Evolutionary conservation across 495 filamentous ascomycete species (phyloP).

Genomic region (Penicillium lividum): DNA sequence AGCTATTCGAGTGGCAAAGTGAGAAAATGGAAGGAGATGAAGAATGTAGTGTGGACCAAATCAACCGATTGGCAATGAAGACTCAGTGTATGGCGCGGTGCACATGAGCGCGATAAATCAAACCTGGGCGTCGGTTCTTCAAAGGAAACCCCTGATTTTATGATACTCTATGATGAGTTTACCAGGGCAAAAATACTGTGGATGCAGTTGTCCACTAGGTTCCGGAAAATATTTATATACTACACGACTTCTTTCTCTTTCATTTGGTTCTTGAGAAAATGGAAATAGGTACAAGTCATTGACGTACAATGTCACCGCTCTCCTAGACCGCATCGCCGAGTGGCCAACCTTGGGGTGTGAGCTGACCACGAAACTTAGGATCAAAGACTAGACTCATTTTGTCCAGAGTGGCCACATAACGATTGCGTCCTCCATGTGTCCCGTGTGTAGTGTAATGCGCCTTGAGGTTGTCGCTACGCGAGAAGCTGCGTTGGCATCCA

Average conservation of each 20-base stretch:
- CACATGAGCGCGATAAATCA: not conserved
- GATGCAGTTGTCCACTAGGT: not conserved
- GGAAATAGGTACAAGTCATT: too few species aligned
- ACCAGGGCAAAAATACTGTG: too few species aligned
- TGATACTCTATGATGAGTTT: not conserved
- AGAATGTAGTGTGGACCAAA: not conserved
- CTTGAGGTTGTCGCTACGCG: slow-evolving; percentile 25
- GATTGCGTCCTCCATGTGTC: slow-evolving; percentile 19
- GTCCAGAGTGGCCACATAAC: slow-evolving; percentile 25
- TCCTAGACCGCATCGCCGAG: not conserved
- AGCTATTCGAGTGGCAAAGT: not conserved
- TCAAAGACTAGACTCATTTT: slow-evolving; percentile 10
- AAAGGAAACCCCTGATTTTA: not conserved
- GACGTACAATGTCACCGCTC: not conserved
- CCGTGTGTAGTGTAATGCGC: slow-evolving; percentile 25
- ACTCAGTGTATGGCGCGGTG: not conserved
- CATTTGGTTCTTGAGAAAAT: not conserved
- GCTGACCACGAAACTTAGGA: slow-evolving; percentile 20
- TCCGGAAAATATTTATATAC: not conserved
- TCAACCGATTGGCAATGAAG: not conserved
- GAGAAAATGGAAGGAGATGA: not conserved
- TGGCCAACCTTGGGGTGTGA: not conserved
- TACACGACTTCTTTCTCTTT: too few species aligned
- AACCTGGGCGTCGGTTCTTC: not conserved
- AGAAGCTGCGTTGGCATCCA: slow-evolving; percentile 20